Conservation (phyloP, 2,329 filamentous ascomycete species). For the Fusarium citri region DNA sequence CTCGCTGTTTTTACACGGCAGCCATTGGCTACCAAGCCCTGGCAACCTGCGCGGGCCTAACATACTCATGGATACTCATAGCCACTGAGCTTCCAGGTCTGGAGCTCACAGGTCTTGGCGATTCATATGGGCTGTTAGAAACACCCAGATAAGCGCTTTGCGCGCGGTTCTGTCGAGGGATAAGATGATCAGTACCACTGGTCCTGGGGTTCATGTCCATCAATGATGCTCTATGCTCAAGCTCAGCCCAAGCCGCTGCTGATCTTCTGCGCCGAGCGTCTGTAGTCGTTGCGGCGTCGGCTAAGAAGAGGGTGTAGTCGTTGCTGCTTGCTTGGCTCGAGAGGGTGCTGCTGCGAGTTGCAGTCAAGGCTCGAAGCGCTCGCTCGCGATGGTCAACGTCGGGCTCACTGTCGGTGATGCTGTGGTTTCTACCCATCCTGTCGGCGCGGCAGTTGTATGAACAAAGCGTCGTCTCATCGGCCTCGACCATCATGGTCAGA, state of each 20-base stretch:
- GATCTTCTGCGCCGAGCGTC: constrained; percentile 21
- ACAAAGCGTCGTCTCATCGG: constrained; percentile 41
- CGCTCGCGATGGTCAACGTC: constrained; percentile 31
- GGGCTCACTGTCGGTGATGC: constrained; percentile 21
- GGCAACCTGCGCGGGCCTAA: constrained; percentile 23
- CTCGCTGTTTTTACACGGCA: neutral
- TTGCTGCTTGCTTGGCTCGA: constrained; percentile 15
- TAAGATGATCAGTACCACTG: constrained; percentile 18
- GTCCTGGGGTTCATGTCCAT: constrained; percentile 9
- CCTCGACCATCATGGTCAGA: constrained; percentile 33
- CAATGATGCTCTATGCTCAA: constrained; percentile 24
- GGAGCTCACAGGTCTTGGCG: constrained; percentile 24
- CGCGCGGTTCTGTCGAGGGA: constrained; percentile 14
- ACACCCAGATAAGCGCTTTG: constrained; percentile 32
- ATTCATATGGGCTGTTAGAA: constrained; percentile 11
- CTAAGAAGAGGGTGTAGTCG: constrained; percentile 45
- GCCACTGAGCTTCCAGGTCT: constrained; percentile 31
- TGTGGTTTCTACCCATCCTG: constrained; percentile 2
- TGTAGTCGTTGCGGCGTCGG: constrained; percentile 24
- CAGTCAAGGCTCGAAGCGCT: constrained; percentile 33
- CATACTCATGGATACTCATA: constrained; percentile 34
- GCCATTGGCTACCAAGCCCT: constrained; percentile 19
- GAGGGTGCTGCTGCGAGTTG: constrained; percentile 19
- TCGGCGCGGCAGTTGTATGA: constrained; percentile 27
- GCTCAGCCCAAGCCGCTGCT: constrained; percentile 35